Evolutionary conservation across 2,329 filamentous ascomycete species (phyloP), one percentile per base, ranked within the genome.

Genomic region (Paramyrothecium sp.): DNA sequence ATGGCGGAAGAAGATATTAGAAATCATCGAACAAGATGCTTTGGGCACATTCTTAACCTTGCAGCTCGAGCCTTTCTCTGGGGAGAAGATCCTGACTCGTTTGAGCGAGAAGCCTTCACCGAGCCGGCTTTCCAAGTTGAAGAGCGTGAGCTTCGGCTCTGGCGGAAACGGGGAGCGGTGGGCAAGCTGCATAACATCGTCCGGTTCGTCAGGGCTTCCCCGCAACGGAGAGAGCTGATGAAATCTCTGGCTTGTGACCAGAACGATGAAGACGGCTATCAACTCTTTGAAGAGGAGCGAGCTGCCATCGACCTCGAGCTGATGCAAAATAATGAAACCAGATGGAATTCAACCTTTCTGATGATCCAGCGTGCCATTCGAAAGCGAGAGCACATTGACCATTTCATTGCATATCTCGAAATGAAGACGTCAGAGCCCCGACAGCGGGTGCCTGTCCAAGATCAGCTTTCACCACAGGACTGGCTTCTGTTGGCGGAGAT

Each of bases 151-250:
- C 11, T 50, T 50, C 11, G 48, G 8, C 48, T 21, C 13, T 50
- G 20, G 48, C 48, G 48, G 48, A 50, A 50, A 50, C 48, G 48
- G 48, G 48, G 48, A 50, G 48, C 48, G 30, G 48, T 50, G 48
- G 48, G 48, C 48, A 50, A 50, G 48, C 48, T 50, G 48, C 48
- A 50, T 23, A 50, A 50, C 30, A 50, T 50, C 48, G 48, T 50
- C 48, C 48, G 48, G 11, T 50, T 50, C 48, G 48, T 50, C 48
- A 50, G 48, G 48, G 48, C 48, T 50, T 50, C 48, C 30, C 48
- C 48, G 21, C 48, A 50, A 50, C 48, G 48, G 48, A 19, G 48
- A 50, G 48, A 50, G 21, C 30, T 50, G 48, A 50, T 50, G 48
- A 50, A 50, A 50, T 50, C 48, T 50, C 48, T 50, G 48, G 48